Conservation (phyloP, 306 rosid species). For the Neltuma alba region DNA sequence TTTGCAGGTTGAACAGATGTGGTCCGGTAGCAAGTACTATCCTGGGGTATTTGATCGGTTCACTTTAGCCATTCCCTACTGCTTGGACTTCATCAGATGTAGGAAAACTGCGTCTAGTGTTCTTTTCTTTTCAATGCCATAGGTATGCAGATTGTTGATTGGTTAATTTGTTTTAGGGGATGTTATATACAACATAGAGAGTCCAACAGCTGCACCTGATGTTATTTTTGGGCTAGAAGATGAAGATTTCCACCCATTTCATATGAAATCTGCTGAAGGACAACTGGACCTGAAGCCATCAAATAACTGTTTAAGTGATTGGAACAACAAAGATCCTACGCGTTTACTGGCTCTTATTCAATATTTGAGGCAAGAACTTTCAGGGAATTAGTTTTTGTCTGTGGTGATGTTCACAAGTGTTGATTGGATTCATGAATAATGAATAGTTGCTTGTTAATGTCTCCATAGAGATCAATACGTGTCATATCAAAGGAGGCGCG, state of each 20-base stretch:
- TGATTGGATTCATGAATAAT: neutral
- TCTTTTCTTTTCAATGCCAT: neutral
- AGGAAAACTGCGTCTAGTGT: conserved; percentile 21
- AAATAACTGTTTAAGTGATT: conserved; percentile 49
- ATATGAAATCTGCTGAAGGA: conserved; percentile 42
- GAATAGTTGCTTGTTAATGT: conserved; percentile 18
- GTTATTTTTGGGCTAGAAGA: conserved; percentile 82
- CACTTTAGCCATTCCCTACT: conserved; percentile 78
- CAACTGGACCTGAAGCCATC: conserved; percentile 33
- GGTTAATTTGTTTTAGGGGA: conserved; percentile 65
- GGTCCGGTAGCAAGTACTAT: conserved; percentile 75
- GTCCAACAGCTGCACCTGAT: conserved; percentile 79
- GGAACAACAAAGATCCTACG: conserved; percentile 79
- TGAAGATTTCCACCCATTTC: conserved; percentile 70
- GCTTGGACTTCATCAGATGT: conserved; percentile 89
- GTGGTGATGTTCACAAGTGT: neutral
- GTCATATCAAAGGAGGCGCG: conserved; percentile 60
- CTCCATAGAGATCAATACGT: conserved; percentile 69
- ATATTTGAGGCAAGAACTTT: conserved; percentile 58
- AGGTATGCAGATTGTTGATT: neutral
- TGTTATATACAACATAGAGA: conserved; percentile 62
- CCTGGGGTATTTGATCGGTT: conserved; percentile 72
- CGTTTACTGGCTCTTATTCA: conserved; percentile 71
- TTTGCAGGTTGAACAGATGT: conserved; percentile 79
- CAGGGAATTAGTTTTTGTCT: neutral